phyloP scores from a whole-genome alignment of 768 basidiomycete genomes.

The Amanita rimosa region DNA sequence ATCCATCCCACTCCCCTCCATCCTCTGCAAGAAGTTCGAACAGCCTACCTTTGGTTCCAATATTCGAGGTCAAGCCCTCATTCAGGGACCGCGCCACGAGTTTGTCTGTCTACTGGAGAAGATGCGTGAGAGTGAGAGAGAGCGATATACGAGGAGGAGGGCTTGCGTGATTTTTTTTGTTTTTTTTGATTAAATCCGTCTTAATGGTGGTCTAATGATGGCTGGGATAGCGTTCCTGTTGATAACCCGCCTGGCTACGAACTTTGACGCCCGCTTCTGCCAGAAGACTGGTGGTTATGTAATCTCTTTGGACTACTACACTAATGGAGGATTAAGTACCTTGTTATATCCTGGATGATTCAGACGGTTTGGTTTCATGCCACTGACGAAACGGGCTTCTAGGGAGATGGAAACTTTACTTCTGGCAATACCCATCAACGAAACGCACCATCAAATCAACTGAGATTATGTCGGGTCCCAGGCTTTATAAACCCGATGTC shows the following conservation, averaged over 20 bases:
- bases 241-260: slow-evolving; percentile 46
- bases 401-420: too few species aligned
- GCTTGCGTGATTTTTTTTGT: slow-evolving; percentile 53
- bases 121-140: slow-evolving; percentile 62
- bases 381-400: too few species aligned
- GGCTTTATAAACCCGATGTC: too few species aligned
- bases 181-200: background rate
- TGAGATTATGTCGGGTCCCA: too few species aligned
- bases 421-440: too few species aligned
- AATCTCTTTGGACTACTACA: too few species aligned
- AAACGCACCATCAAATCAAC: too few species aligned
- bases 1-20: slow-evolving; percentile 50
- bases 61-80: slow-evolving; percentile 57
- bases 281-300: too few species aligned
- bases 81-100: slow-evolving; percentile 56
- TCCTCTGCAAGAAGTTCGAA: slow-evolving; percentile 61
- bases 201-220: slow-evolving; percentile 1
- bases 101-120: slow-evolving; percentile 69
- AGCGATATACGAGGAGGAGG: slow-evolving; percentile 65
- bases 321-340: too few species aligned
- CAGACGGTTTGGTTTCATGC: too few species aligned
- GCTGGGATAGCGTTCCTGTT: slow-evolving; percentile 23
- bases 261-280: too few species aligned
- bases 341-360: too few species aligned
- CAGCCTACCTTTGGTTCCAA: slow-evolving; percentile 64